Evolutionary conservation across 345 rosid species (phyloP), one percentile per base, ranked within the genome.

Genomic region (Rhizophora mangle): DNA sequence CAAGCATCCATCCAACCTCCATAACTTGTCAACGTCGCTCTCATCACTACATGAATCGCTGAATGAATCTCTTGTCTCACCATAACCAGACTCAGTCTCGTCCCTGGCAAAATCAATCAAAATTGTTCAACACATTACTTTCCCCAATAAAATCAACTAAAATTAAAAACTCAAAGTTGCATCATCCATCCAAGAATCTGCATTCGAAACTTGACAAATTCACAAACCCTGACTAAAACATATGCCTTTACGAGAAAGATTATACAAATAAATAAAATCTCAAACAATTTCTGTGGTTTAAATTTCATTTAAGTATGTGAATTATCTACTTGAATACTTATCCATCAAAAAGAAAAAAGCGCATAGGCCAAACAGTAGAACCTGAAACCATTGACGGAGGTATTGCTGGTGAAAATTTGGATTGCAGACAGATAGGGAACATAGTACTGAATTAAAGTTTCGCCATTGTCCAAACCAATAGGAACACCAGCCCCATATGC

Each of bases 401-500:
- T 77, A 75, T 76, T 83, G 86, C 95, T 88, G 55, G 92, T 89
- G 82, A 85, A 96, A 74, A 96, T 92, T 78, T 96, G 98, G 59
- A 96, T 88, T 20, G 96, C 99, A 37, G 99, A 96, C 73, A 96
- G 92, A 71, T 92, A 96, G 65, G 99, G 99, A 52, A 92, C 99
- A 68, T 90, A 92, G 76, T 96, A 96, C 76, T 96, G 99, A 73
- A 90, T 89, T 74, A 96, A 84, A 55, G 93, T 86, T 78, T 92
- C 99, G 46, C 83, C 87, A 80, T 83, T 80, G 76, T 72, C 59
- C 74, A 88, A 71, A 68, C 59, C 77, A 72, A 96, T 79, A 3
- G 99, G 99, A 54, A 96, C 98, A 22, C 98, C 98, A 66, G 97
- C 99, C 59, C 99, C 99, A 79, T 96, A 96, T 22, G 97, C 99